Percentiles rank a stretch among this genome's conserved stretches.
Evolutionary conservation across 495 filamentous ascomycete species (phyloP).

Genomic region (Baudoinia panamericana): DNA sequence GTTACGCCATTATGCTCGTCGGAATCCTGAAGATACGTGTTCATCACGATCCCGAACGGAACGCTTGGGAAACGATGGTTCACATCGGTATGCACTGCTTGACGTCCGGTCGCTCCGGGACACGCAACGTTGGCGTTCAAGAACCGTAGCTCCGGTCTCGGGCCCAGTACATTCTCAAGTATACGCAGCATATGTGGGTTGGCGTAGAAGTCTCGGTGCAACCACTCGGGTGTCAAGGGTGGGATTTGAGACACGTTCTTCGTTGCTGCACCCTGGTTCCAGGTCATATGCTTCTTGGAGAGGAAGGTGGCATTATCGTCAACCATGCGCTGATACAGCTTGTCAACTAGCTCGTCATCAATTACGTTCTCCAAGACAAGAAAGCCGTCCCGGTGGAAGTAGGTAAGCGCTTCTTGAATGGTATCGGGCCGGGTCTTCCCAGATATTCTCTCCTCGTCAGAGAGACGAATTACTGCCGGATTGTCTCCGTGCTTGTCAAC

Average conservation of each 20-base stretch:
- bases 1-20: conserved; percentile 42
- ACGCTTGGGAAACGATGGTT: conserved; percentile 40
- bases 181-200: conserved; percentile 27
- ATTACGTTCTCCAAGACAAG: conserved; percentile 16
- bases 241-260: conserved; percentile 15
- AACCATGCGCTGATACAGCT: conserved; percentile 12
- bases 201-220: conserved; percentile 29
- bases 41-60: conserved; percentile 43
- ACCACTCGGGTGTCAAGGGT: conserved; percentile 20
- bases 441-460: conserved; percentile 6
- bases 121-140: conserved; percentile 29
- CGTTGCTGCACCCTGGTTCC: conserved; percentile 6
- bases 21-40: conserved; percentile 41
- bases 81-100: conserved; percentile 40
- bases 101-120: conserved; percentile 18
- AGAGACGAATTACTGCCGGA: conserved; percentile 5
- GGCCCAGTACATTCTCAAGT: conserved; percentile 11
- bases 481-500: conserved; percentile 4
- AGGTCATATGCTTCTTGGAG: conserved; percentile 3
- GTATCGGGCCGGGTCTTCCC: conserved; percentile 5
- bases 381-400: conserved; percentile 16
- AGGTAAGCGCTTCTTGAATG: conserved; percentile 6
- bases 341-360: conserved; percentile 8
- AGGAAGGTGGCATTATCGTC: conserved; percentile 11
- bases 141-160: conserved; percentile 21